Percentiles rank a stretch among this genome's conserved stretches.
Conservation (phyloP, 2,329 filamentous ascomycete genomes). For the Fusarium solani-melongenae region DNA sequence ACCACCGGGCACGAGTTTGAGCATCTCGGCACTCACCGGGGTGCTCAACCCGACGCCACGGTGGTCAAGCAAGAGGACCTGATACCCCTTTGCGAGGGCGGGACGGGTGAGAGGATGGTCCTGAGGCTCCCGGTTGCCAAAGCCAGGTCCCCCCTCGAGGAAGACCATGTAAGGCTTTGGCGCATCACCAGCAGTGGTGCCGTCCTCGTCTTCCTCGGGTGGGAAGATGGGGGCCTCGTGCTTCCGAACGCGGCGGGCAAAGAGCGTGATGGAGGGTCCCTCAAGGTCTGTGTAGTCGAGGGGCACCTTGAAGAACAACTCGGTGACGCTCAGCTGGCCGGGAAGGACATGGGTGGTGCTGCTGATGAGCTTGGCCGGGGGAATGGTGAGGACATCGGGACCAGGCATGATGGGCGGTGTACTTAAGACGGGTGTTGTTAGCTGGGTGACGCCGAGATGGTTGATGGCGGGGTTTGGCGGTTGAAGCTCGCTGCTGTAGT, state of each 20-base stretch:
- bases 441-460: neutral
- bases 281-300: conserved; percentile 76
- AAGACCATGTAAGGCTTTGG: conserved; percentile 74
- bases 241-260: conserved; percentile 79
- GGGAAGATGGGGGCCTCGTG: conserved; percentile 70
- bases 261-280: conserved; percentile 75
- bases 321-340: conserved; percentile 79
- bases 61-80: conserved; percentile 89
- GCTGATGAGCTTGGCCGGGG: conserved; percentile 53
- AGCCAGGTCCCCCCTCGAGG: conserved; percentile 88
- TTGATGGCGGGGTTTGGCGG: conserved; percentile 26
- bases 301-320: conserved; percentile 89
- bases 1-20: conserved; percentile 68
- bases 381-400: conserved; percentile 42
- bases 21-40: conserved; percentile 78
- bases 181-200: conserved; percentile 28
- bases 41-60: conserved; percentile 88
- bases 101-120: conserved; percentile 76
- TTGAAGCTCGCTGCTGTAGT: neutral
- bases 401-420: conserved; percentile 14
- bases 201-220: conserved; percentile 44
- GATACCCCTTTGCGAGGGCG: conserved; percentile 83
- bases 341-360: conserved; percentile 57
- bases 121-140: conserved; percentile 80
- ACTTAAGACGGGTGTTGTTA: conserved; percentile 3